phyloP scores from a whole-genome alignment of 2,329 filamentous ascomycete genomes.

The Fusarium nodosum region DNA sequence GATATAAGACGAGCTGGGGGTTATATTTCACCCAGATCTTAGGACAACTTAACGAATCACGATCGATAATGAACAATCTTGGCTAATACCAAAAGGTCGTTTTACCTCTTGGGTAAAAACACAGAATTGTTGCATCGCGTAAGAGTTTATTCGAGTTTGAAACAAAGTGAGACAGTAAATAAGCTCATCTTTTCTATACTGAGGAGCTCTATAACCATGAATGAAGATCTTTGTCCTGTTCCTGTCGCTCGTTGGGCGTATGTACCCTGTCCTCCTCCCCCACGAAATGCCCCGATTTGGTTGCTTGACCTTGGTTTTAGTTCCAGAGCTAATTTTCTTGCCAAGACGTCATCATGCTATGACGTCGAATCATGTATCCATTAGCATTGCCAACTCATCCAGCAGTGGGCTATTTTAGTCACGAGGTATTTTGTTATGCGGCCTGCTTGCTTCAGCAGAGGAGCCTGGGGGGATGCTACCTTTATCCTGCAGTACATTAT shows the following conservation, averaged over 20 bases:
- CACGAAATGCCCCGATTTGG: slow-evolving; percentile 2
- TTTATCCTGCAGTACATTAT: not conserved
- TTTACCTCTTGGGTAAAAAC: not conserved
- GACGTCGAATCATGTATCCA: slow-evolving; percentile 31
- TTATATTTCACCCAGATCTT: slow-evolving; percentile 22
- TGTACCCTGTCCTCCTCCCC: not conserved
- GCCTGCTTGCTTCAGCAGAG: not conserved
- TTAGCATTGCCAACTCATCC: not conserved
- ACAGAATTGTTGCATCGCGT: too few relatives aligned
- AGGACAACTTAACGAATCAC: slow-evolving; percentile 48
- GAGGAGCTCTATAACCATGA: not conserved
- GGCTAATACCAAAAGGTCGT: not conserved
- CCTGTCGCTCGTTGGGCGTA: slow-evolving; percentile 12
- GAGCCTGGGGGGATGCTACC: not conserved
- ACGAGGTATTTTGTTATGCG: slow-evolving; percentile 1
- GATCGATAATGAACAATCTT: slow-evolving; percentile 40
- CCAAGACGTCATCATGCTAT: slow-evolving; percentile 28
- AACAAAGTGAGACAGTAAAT: not conserved
- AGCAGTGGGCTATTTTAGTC: slow-evolving; percentile 4
- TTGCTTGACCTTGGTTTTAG: slow-evolving; percentile 14
- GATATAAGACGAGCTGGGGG: slow-evolving; percentile 17
- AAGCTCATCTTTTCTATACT: not conserved
- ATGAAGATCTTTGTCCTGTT: slow-evolving; percentile 15
- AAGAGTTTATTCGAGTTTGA: not conserved
- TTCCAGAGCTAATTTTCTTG: slow-evolving; percentile 4